These are phyloP conservation scores for Purpureocillium takamizusanense DNA, from an alignment of 2,329 filamentous ascomycete genomes.

Conservation along the genomic window DNA sequence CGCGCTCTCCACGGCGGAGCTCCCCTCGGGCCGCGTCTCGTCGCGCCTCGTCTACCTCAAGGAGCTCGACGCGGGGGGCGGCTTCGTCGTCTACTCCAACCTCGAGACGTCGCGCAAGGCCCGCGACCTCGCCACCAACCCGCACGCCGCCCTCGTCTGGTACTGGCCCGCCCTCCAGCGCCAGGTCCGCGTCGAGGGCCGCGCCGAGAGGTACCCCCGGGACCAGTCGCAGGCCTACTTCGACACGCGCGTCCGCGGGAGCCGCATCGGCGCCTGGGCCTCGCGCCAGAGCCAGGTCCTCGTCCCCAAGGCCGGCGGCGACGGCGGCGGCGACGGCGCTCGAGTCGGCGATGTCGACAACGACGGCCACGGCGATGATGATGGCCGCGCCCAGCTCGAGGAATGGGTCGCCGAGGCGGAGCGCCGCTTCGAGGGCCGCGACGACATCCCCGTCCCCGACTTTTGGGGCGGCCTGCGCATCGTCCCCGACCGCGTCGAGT, in stretches of 20 bases:
- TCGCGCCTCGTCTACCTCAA: constrained; percentile 90
- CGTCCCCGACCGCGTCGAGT: constrained; percentile 80
- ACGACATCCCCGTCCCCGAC: constrained; percentile 79
- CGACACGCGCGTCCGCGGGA: constrained; percentile 65
- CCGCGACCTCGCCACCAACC: constrained; percentile 61
- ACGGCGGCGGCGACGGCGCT: constrained; percentile 51
- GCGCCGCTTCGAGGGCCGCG: constrained; percentile 61
- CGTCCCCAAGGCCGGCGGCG: constrained; percentile 46
- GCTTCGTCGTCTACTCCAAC: constrained; percentile 92
- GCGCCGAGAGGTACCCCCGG: constrained; percentile 52
- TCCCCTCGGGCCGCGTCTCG: constrained; percentile 77
- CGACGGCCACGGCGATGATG: constrained; percentile 34
- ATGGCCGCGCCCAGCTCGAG: constrained; percentile 68
- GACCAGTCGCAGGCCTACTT: constrained; percentile 67
- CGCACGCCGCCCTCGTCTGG: constrained; percentile 76
- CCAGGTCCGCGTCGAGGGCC: constrained; percentile 84
- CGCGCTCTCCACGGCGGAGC: constrained; percentile 71
- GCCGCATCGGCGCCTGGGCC: constrained; percentile 85
- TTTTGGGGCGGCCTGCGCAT: constrained; percentile 93
- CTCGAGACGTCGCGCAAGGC: constrained; percentile 70
- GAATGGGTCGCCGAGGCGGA: constrained; percentile 69
- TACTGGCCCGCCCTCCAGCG: constrained; percentile 82
- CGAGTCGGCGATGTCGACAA: no score
- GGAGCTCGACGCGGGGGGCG: constrained; percentile 65
- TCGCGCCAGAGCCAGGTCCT: constrained; percentile 87